These are phyloP conservation scores for Emergomyces orientalis DNA, from an alignment of 2,329 filamentous ascomycete species.

Conservation along the genomic window DNA sequence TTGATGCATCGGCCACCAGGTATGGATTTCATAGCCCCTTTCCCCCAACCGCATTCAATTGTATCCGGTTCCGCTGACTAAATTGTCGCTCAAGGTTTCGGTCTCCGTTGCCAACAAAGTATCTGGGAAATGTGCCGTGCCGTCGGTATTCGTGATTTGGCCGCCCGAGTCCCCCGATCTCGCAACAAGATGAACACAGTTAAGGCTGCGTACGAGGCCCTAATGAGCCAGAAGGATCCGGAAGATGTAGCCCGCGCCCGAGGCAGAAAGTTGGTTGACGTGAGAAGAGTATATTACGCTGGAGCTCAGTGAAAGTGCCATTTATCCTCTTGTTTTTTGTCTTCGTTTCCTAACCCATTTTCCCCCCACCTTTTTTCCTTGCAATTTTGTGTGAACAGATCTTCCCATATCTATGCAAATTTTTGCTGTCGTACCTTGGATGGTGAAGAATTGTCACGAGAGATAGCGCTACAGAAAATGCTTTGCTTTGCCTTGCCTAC, in stretches of 20 bases:
- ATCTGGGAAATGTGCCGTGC: slow-evolving; percentile 92
- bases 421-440: slow-evolving; percentile 1
- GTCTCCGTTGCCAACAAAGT: slow-evolving; percentile 78
- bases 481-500: neutral
- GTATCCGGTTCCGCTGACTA: neutral
- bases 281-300: slow-evolving; percentile 93
- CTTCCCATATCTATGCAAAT: neutral
- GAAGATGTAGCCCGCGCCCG: slow-evolving; percentile 81
- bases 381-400: neutral
- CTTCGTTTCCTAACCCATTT: slow-evolving; percentile 16
- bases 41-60: neutral
- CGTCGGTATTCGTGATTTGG: slow-evolving; percentile 77
- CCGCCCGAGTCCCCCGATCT: slow-evolving; percentile 71
- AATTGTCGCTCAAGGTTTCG: slow-evolving; percentile 58
- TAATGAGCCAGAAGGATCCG: slow-evolving; percentile 74
- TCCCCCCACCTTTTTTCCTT: slow-evolving; percentile 13
- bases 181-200: slow-evolving; percentile 97
- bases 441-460: slow-evolving; percentile 4
- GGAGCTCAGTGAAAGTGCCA: slow-evolving; percentile 37
- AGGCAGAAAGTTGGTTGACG: slow-evolving; percentile 92
- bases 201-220: slow-evolving; percentile 77
- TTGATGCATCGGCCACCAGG: slow-evolving; percentile 78
- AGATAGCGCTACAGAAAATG: neutral
- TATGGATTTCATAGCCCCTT: slow-evolving; percentile 41
- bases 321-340: slow-evolving; percentile 8